Percentiles rank a stretch among this genome's conserved stretches.
Conservation (phyloP, 192 early-diverging fungal genomes). For the Geranomyces variabilis region DNA sequence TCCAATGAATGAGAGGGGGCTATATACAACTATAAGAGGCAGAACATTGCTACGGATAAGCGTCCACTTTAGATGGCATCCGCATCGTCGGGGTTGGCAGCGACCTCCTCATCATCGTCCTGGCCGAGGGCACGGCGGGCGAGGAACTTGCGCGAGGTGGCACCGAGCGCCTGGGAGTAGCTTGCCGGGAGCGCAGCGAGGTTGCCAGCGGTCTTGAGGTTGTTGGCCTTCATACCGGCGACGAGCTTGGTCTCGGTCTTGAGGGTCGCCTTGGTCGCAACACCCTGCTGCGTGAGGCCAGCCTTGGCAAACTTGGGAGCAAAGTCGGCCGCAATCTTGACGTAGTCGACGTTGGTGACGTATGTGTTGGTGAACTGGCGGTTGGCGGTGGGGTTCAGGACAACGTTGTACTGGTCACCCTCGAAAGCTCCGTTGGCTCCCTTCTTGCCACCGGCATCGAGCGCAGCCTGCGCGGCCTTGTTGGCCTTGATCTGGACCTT, state of each 20-base stretch:
- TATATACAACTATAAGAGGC: too few species aligned
- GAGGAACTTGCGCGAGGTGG: conserved; percentile 8
- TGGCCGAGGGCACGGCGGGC: conserved; percentile 22
- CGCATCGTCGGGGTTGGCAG: conserved; percentile 29
- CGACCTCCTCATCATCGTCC: conserved; percentile 4
- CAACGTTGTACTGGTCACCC: conserved; percentile 32
- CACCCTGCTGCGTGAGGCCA: conserved; percentile 31
- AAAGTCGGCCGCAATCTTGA: conserved; percentile 16
- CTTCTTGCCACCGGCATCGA: conserved; percentile 15
- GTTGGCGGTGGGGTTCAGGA: conserved; percentile 37
- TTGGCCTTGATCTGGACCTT: conserved; percentile 26
- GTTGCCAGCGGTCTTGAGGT: conserved; percentile 20
- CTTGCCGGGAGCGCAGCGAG: conserved; percentile 5
- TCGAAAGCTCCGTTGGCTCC: conserved; percentile 26
- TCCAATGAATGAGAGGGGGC: too few species aligned
- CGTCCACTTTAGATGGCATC: too few species aligned
- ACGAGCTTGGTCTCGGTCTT: conserved; percentile 12
- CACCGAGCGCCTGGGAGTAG: conserved; percentile 12
- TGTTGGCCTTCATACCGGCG: conserved; percentile 25
- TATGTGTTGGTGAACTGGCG: conserved; percentile 44
- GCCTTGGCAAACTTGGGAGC: conserved; percentile 33
- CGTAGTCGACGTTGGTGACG: conserved; percentile 43
- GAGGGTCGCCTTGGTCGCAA: conserved; percentile 33
- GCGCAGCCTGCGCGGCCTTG: conserved; percentile 33
- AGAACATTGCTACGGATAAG: too few species aligned